Base-by-base conservation (phyloP, 176 grass and related monocot genomes). In the Lolium perenne region DNA sequence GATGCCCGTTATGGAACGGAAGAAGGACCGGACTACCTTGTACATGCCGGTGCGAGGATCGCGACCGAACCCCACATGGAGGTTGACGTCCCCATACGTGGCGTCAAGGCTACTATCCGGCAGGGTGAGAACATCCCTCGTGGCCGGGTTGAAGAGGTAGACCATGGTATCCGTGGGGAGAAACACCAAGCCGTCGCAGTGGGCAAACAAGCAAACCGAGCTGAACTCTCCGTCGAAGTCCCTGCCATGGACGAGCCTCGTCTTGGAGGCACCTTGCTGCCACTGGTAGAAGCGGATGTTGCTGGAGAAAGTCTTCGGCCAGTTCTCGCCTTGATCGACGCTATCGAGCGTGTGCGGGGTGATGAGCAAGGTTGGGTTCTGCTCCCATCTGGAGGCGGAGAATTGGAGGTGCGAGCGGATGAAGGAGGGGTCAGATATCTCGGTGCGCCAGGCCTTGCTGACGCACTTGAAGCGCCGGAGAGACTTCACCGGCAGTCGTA, bases 141-240 rank as follows among this genome's bases (percentile, higher is more conserved):
- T 84, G 2, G 72, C 83, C 0, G 83, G 83, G 12, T 84, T 76
- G 10, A 22, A 65, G 26, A 84, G 53, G 58, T 64, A 84, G 3
- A 76, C 26, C 41, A 12, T 4, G 12, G 18, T 76, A 1, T 46
- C 18, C 0, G 43, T 65, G 45, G 73, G 58, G 3, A 12, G 8
- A 0, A 84, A 8, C 58, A 84, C 71, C 58, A 84, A 13, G 0
- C 82, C 71, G 7, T 84, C 72, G 7, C 82, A 74, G 59, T 62
- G 59, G 0, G 59, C 59, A 5, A 62, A 62, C 10, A 3, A 17
- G 71, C 16, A 7, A 21, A 73, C 53, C 3, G 1, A 2, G 0
- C 17, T 7, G 65, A 55, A 56, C 20, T 41, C 20, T 3, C 12
- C 1, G 15, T 0, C 18, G 0, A 82, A 82, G 63, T 82, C 63